Evolutionary conservation across 768 basidiomycete genomes (phyloP).

Genomic region (Pleurotus sapidus): DNA sequence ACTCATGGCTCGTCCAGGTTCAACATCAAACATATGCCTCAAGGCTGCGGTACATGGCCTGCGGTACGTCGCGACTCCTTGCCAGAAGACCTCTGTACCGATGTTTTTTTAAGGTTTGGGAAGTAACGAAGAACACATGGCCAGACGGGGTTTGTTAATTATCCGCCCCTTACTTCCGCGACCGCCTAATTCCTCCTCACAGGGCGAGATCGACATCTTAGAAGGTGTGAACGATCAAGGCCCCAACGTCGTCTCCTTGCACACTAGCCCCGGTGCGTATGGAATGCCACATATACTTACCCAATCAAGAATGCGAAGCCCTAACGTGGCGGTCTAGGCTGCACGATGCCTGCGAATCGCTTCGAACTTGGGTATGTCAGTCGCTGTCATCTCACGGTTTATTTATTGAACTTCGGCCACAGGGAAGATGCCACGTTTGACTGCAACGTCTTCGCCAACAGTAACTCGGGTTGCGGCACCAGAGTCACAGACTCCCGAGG

Average conservation of each 20-base stretch:
- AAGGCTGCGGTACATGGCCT: constrained; percentile 50
- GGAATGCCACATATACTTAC: background rate
- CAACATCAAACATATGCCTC: constrained; percentile 51
- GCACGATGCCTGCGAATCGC: constrained; percentile 38
- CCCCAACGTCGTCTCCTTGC: constrained; percentile 40
- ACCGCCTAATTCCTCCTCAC: constrained; percentile 3
- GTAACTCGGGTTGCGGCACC: constrained; percentile 47
- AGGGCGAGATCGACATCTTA: constrained; percentile 39
- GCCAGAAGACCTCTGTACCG: background rate
- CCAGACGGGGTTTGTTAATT: constrained; percentile 31
- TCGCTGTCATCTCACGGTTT: background rate
- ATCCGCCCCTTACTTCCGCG: background rate
- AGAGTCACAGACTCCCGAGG: constrained; percentile 32
- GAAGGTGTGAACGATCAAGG: constrained; percentile 48
- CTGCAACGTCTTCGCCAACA: constrained; percentile 37
- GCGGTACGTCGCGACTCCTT: constrained; percentile 21
- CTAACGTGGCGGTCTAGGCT: constrained; percentile 20
- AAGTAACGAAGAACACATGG: constrained; percentile 47
- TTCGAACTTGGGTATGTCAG: constrained; percentile 41
- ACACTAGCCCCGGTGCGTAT: constrained; percentile 29
- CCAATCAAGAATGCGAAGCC: background rate
- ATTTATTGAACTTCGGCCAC: constrained; percentile 16
- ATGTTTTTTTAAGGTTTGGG: constrained; percentile 30
- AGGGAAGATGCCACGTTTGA: constrained; percentile 24
- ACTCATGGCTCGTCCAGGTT: constrained; percentile 16